These are phyloP conservation scores for Sarcodon sp. DNA, from an alignment of 768 basidiomycete species.

Conservation along the genomic window DNA sequence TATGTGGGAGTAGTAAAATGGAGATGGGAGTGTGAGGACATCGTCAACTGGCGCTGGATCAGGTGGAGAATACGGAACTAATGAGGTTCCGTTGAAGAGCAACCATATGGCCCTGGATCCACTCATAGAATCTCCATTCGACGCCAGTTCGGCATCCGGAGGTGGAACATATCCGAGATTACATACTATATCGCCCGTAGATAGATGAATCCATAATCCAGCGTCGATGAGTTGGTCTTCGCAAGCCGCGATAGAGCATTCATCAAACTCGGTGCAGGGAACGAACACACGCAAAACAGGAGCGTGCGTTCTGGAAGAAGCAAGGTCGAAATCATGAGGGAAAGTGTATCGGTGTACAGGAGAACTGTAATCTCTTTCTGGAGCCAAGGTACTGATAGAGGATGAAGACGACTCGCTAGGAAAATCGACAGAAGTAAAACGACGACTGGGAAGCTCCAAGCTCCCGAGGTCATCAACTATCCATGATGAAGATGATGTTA, in stretches of 20 bases:
- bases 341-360: conserved; percentile 10
- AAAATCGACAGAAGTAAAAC: conserved; percentile 28
- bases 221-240: conserved; percentile 56
- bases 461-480: conserved; percentile 28
- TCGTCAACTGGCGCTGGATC: conserved; percentile 37
- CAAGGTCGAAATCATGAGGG: conserved; percentile 51
- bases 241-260: conserved; percentile 36
- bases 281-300: conserved; percentile 67
- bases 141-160: conserved; percentile 9
- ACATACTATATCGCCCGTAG: conserved; percentile 64
- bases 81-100: conserved; percentile 51
- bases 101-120: conserved; percentile 42
- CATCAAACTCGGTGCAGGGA: conserved; percentile 47
- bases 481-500: conserved; percentile 15
- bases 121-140: conserved; percentile 7
- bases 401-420: conserved; percentile 35
- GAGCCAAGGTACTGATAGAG: conserved; percentile 12
- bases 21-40: conserved; percentile 55
- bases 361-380: conserved; percentile 14
- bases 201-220: conserved; percentile 66
- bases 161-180: conserved; percentile 70
- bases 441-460: conserved; percentile 22
- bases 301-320: conserved; percentile 50
- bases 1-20: conserved; percentile 68
- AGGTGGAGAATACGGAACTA: conserved; percentile 51